Percentiles rank a stretch among this genome's conserved stretches.
Conservation (phyloP, 1,139 yeast genomes). For the Diutina pseudorugosa region DNA sequence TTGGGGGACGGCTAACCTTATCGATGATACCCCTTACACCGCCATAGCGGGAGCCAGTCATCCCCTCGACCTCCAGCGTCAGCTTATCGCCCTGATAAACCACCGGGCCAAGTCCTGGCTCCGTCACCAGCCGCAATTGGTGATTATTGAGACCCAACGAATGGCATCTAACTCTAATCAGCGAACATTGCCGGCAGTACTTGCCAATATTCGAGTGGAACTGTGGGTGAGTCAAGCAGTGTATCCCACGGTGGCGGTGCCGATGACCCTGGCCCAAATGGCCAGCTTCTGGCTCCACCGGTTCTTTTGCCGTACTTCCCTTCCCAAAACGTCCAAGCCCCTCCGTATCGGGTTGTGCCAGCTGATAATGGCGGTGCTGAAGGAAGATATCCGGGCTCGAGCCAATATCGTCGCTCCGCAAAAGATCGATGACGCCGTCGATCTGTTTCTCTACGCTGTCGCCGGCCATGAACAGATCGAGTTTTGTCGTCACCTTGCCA, state of each 20-base stretch:
- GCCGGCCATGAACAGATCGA: neutral
- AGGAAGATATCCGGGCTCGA: too few relatives aligned
- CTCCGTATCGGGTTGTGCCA: neutral
- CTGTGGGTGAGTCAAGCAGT: neutral
- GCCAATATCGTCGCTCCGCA: neutral
- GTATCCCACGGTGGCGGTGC: neutral
- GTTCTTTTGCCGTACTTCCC: neutral
- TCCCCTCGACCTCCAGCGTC: neutral
- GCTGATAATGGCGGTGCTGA: neutral
- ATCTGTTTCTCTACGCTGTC: neutral
- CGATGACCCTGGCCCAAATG: constrained; percentile 3
- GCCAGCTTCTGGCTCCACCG: constrained; percentile 4
- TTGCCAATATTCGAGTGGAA: neutral
- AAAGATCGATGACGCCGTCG: neutral
- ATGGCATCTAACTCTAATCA: neutral
- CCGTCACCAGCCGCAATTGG: neutral
- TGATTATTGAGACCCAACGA: neutral
- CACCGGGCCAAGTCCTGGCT: neutral
- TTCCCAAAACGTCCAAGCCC: neutral
- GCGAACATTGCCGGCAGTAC: neutral
- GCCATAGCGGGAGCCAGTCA: neutral
- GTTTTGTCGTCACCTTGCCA: neutral
- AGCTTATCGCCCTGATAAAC: neutral
- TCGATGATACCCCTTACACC: neutral
- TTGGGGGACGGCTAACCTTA: neutral